phyloP scores from a whole-genome alignment of 2,329 filamentous ascomycete genomes.

The Epichloe uncinata region DNA sequence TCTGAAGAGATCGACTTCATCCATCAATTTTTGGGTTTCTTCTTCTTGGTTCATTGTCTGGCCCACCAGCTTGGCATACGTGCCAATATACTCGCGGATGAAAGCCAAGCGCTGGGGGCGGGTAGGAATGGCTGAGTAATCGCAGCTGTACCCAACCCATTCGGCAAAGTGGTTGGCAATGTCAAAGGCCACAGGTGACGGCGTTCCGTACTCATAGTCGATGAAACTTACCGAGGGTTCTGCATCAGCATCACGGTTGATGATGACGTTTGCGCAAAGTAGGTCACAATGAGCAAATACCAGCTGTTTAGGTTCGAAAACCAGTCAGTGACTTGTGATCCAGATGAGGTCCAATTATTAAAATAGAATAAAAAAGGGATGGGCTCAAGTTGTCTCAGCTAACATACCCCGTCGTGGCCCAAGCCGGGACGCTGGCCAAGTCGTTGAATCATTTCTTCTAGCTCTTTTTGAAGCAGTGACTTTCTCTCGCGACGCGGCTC shows the following conservation, averaged over 20 bases:
- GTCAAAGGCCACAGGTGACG: conserved; percentile 89
- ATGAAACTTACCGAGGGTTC: conserved; percentile 56
- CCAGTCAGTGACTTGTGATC: conserved; percentile 6
- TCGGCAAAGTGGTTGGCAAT: conserved; percentile 97
- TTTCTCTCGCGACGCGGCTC: conserved; percentile 56
- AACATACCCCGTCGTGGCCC: conserved; percentile 57
- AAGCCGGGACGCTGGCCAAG: conserved; percentile 68
- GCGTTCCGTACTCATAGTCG: conserved; percentile 95
- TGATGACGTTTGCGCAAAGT: conserved; percentile 90
- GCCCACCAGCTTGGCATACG: conserved; percentile 48
- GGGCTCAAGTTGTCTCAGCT: not conserved
- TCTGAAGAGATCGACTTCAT: conserved; percentile 76
- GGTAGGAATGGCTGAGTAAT: conserved; percentile 72
- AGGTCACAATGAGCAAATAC: conserved; percentile 94
- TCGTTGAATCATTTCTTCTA: conserved; percentile 54
- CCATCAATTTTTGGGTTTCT: conserved; percentile 55
- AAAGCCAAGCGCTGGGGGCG: conserved; percentile 65
- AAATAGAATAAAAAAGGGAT: not conserved
- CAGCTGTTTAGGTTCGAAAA: conserved; percentile 35
- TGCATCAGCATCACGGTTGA: conserved; percentile 36
- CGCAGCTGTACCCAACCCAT: conserved; percentile 95
- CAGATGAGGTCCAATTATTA: not conserved
- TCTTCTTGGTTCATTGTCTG: conserved; percentile 37
- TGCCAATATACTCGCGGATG: conserved; percentile 66
- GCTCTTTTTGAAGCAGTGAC: conserved; percentile 57